Evolutionary conservation across 2,329 filamentous ascomycete species (phyloP), one percentile per base, ranked within the genome.

Genomic region (Emericellopsis atlantica): DNA sequence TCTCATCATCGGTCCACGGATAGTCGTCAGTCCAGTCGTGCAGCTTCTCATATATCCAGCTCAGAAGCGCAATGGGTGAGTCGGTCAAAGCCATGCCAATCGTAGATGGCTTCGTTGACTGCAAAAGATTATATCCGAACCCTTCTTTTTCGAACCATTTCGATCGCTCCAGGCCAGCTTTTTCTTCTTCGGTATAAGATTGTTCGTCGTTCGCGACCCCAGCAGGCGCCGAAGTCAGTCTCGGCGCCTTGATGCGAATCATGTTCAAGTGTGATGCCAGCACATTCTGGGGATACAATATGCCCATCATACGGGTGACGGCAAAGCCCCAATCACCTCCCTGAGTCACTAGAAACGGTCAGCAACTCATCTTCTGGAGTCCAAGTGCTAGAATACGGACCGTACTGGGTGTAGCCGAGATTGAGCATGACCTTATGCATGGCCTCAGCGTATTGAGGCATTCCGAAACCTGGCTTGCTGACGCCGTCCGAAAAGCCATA

Each of bases 31-130:
- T 76, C 83, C 83, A 88, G 50, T 82, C 78, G 50, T 81, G 74
- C 32, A 90, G 61, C 54, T 90, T 90, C 59, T 90, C 85, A 48
- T 84, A 84, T 29, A 90, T 78, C 85, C 85, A 92, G 0, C 81
- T 75, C 1, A 90, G 64, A 4, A 87, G 61, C 0, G 72, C 81
- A 0, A 84, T 72, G 0, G 84, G 85, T 6, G 72, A 79, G 53
- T 88, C 83, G 1, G 74, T 67, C 4, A 89, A 65, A 0, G 67
- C 76, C 51, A 84, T 85, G 0, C 79, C 79, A 0, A 89, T 53
- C 0, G 84, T 90, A 40, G 85, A 76, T 0, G 85, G 84, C 43
- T 81, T 79, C 0, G 83, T 87, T 3, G 72, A 76, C 33, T 60
- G 56, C 34, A 51, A 23, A 1, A 51, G 3, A 26, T 51, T 44